A percentile compares a stretch with the other conserved stretches of the same genome.
phyloP scores from a whole-genome alignment of 768 basidiomycete genomes.

The Leucocoprinus leucothites region DNA sequence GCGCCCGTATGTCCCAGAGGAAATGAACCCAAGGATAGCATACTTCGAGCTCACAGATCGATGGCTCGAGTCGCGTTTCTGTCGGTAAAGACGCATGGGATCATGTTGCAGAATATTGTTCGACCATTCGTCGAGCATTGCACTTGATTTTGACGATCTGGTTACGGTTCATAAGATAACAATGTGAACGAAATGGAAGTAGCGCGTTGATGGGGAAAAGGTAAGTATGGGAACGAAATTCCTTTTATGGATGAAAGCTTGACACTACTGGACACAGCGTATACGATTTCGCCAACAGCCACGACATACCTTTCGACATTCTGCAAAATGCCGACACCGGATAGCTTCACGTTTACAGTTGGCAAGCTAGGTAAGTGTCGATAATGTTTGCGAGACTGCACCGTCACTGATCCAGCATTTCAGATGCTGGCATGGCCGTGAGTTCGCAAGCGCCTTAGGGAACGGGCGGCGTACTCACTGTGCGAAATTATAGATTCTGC shows the following conservation, averaged over 20 bases:
- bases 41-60: slow-evolving; percentile 78
- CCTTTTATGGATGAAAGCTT: not conserved
- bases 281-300: not conserved
- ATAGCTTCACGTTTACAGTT: slow-evolving; percentile 88
- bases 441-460: slow-evolving; percentile 15
- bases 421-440: slow-evolving; percentile 95
- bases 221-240: slow-evolving; percentile 1
- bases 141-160: not conserved
- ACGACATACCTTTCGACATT: not conserved
- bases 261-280: not conserved
- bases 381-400: not conserved
- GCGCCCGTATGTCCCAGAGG: slow-evolving; percentile 96
- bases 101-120: slow-evolving; percentile 55
- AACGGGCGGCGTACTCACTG: not conserved
- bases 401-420: slow-evolving; percentile 12
- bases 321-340: slow-evolving; percentile 34
- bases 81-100: slow-evolving; percentile 84
- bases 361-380: slow-evolving; percentile 82
- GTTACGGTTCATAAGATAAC: not conserved
- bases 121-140: slow-evolving; percentile 34
- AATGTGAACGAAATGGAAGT: not conserved
- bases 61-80: slow-evolving; percentile 69
- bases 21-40: slow-evolving; percentile 93
- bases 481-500: slow-evolving; percentile 60
- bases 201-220: not conserved